A percentile compares a stretch with the other conserved stretches of the same genome.
Evolutionary conservation across 805 yeast genomes (phyloP).

Genomic region (Candida ovalis): DNA sequence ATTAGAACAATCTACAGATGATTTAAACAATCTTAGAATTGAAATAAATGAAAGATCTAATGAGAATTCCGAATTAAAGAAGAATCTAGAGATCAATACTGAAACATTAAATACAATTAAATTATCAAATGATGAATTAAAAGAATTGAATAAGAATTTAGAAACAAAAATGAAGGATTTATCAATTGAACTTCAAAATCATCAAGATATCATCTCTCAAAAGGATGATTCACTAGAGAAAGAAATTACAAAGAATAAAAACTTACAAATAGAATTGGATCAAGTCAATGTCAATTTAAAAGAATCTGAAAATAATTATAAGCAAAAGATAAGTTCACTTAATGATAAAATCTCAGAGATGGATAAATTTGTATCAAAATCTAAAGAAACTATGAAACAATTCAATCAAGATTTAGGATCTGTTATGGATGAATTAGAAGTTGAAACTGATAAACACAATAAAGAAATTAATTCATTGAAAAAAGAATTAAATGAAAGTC

Average conservation of each 20-base stretch:
- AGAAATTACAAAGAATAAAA: background rate
- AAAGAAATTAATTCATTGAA: background rate
- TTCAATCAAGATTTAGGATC: background rate
- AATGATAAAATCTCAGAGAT: background rate
- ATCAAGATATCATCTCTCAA: background rate
- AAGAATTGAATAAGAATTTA: background rate
- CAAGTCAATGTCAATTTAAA: background rate
- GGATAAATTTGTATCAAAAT: background rate
- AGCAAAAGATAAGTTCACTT: background rate
- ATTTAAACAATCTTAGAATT: background rate
- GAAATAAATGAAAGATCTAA: background rate
- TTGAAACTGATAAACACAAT: background rate
- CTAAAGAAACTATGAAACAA: background rate
- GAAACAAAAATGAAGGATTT: background rate
- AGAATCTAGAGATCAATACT: background rate
- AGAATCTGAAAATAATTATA: background rate
- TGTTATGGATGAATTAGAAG: background rate
- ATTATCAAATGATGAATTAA: background rate
- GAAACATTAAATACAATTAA: no score
- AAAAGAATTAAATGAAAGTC: background rate
- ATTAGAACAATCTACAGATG: background rate
- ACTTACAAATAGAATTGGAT: background rate
- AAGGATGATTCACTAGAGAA: background rate
- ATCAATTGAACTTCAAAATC: background rate
- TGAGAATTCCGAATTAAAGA: background rate